Evolutionary conservation across 805 yeast species (phyloP).

Genomic region (Yarrowia keelungensis): DNA sequence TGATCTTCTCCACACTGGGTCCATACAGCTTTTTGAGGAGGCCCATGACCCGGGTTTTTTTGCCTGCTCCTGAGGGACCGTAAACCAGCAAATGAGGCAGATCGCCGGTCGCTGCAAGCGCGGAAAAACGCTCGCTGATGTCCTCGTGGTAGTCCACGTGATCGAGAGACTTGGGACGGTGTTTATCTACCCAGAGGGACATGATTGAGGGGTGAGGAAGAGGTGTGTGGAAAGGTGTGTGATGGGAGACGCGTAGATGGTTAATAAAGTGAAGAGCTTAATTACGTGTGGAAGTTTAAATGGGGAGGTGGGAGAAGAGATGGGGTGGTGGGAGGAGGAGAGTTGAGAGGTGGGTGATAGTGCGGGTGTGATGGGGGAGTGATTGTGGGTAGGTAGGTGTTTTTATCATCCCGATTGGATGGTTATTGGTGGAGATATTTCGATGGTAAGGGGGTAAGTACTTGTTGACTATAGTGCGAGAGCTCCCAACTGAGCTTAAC

Average conservation of each 20-base stretch:
- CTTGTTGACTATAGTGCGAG: too few relatives aligned
- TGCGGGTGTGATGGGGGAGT: too few relatives aligned
- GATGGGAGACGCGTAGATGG: constrained; percentile 5
- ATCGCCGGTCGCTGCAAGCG: constrained; percentile 75
- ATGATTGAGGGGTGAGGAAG: constrained; percentile 51
- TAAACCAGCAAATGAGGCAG: constrained; percentile 91
- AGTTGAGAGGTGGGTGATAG: not conserved
- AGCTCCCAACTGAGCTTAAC: not conserved
- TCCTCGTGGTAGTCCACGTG: constrained; percentile 70
- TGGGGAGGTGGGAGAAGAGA: too few relatives aligned
- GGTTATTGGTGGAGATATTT: not conserved
- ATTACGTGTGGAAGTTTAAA: too few relatives aligned
- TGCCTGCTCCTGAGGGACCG: constrained; percentile 98
- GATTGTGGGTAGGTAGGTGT: too few relatives aligned
- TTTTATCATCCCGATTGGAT: too few relatives aligned
- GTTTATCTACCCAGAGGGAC: constrained; percentile 97
- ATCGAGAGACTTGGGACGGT: constrained; percentile 75
- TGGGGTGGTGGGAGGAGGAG: not conserved
- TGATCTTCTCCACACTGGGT: constrained; percentile 77
- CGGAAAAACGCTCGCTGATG: constrained; percentile 67
- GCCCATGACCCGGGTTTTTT: constrained; percentile 89
- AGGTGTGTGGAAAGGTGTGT: not conserved
- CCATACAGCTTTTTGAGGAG: constrained; percentile 84
- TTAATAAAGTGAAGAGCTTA: not conserved
- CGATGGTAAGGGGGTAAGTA: not conserved